These are phyloP conservation scores for Hibiscus tridactylites DNA, from an alignment of 345 rosid genomes.

Conservation along the genomic window DNA sequence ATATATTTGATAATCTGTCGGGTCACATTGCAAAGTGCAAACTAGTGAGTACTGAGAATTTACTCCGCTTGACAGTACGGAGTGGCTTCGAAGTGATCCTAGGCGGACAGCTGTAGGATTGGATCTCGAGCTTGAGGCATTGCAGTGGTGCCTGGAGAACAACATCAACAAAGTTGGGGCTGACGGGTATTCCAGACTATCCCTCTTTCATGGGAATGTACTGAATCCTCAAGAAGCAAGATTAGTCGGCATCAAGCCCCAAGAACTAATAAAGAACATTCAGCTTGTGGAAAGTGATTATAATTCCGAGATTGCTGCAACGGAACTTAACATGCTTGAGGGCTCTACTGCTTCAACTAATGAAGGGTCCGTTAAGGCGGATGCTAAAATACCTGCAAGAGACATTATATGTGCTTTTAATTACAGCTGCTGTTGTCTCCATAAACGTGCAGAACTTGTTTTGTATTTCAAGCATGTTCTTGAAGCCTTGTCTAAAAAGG, in stretches of 20 bases:
- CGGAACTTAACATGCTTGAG: conserved; percentile 17
- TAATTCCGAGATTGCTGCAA: conserved; percentile 7
- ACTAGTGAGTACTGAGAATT: background rate
- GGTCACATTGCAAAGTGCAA: background rate
- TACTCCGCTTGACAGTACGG: conserved; percentile 38
- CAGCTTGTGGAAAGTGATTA: conserved; percentile 19
- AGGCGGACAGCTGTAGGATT: conserved; percentile 84
- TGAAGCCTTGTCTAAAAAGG: conserved; percentile 52
- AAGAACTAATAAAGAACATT: conserved; percentile 34
- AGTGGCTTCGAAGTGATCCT: conserved; percentile 75
- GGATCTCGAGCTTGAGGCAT: conserved; percentile 80
- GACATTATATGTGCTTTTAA: conserved; percentile 91
- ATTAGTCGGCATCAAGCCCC: conserved; percentile 41
- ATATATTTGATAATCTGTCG: background rate
- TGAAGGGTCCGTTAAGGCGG: conserved; percentile 25
- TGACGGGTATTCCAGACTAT: conserved; percentile 62
- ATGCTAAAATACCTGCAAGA: conserved; percentile 39
- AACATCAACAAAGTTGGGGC: conserved; percentile 56
- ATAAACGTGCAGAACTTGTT: conserved; percentile 61
- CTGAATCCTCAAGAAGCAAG: conserved; percentile 64
- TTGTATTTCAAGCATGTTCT: conserved; percentile 66
- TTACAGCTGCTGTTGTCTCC: conserved; percentile 90
- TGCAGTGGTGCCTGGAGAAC: conserved; percentile 76
- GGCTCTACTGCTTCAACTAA: conserved; percentile 11
- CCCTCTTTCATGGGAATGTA: conserved; percentile 77